Evolutionary conservation across 2,329 filamentous ascomycete species (phyloP).

Genomic region (Falciphora oryzae): DNA sequence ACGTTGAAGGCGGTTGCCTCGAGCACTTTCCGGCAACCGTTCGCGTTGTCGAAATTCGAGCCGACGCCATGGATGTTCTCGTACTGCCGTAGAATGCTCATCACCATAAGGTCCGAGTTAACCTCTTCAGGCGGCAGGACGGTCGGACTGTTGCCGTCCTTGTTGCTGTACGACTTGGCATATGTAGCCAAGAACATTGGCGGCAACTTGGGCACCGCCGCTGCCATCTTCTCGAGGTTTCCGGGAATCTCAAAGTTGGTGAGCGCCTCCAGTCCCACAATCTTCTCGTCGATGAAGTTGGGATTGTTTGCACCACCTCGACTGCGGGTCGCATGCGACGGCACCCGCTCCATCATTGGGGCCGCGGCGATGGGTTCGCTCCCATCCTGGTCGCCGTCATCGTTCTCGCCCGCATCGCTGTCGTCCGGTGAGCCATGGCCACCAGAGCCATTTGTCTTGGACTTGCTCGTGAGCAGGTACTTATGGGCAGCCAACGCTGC

Average conservation of each 20-base stretch:
- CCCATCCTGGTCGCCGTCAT: constrained; percentile 43
- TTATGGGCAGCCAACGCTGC: constrained; percentile 58
- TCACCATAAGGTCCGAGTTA: constrained; percentile 16
- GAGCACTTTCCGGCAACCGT: constrained; percentile 49
- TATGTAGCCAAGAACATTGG: constrained; percentile 52
- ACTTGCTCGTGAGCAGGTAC: constrained; percentile 53
- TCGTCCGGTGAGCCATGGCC: constrained; percentile 41
- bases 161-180: constrained; percentile 50
- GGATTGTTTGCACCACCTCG: constrained; percentile 45
- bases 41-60: constrained; percentile 48
- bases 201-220: constrained; percentile 53
- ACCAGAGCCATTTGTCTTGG: constrained; percentile 32
- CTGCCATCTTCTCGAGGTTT: constrained; percentile 51
- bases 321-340: constrained; percentile 59
- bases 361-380: constrained; percentile 39
- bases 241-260: constrained; percentile 53
- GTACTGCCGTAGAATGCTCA: constrained; percentile 31
- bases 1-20: constrained; percentile 47
- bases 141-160: constrained; percentile 51
- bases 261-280: constrained; percentile 55
- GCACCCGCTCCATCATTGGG: constrained; percentile 56
- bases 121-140: constrained; percentile 46
- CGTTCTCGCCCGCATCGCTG: constrained; percentile 47
- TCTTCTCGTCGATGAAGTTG: constrained; percentile 52
- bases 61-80: constrained; percentile 47